Evolutionary conservation across 1,139 yeast genomes (phyloP), one percentile per base, ranked within the genome.

Genomic region (Eremothecium coryli): DNA sequence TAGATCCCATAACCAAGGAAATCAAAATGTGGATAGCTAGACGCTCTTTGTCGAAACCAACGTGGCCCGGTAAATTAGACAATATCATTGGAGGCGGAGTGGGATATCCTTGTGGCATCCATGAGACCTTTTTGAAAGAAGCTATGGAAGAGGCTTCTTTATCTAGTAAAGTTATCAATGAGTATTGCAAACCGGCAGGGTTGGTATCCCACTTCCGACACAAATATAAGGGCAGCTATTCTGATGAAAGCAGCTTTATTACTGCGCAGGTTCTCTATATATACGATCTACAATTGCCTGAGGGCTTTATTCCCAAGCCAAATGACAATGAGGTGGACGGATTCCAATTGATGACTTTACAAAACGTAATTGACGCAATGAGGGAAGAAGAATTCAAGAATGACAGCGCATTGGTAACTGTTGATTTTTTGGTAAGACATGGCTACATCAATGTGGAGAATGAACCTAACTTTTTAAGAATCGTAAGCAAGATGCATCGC

Each of bases 11-110:
- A 1, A 50, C 56, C 5, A 70, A 69, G 0, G 65, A 66, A 26
- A 49, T 76, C 29, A 71, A 73, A 48, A 50, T 90, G 38, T 90
- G 97, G 97, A 68, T 88, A 4, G 95, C 98, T 1, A 64, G 84
- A 41, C 65, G 98, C 44, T 71, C 96, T 0, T 54, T 64, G 10
- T 68, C 75, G 1, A 90, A 90, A 53, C 79, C 82, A 12, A 90
- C 97, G 0, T 86, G 75, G 61, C 97, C 98, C 0, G 81, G 84
- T 0, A 80, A 75, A 82, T 68, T 86, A 29, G 98, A 90, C 56
- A 90, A 88, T 53, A 84, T 93, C 1, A 84, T 90, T 4, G 98
- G 95, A 0, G 98, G 98, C 1, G 98, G 98, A 0, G 54, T 90
- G 14, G 95, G 95, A 0, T 68, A 78, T 52, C 95, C 95, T 0